These are phyloP conservation scores for Coniferiporia sulphurascens DNA, from an alignment of 1,284 basidiomycete species.

Conservation along the genomic window DNA sequence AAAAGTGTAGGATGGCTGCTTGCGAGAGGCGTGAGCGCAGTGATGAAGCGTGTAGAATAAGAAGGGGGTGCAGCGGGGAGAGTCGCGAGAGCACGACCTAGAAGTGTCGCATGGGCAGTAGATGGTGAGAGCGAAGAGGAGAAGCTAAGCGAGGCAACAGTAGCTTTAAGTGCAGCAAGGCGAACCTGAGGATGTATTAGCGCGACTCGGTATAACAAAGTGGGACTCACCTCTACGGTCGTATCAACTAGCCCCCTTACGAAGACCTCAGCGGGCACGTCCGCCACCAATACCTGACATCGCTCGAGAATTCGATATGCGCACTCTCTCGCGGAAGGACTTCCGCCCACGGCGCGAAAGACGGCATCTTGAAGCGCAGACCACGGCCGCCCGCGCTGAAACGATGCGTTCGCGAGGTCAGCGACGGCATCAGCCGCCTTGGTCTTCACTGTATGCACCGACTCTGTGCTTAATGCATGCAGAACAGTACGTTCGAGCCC, in stretches of 20 bases:
- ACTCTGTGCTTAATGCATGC: constrained; percentile 59
- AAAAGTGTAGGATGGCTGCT: constrained; percentile 63
- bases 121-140: constrained; percentile 52
- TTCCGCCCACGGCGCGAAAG: constrained; percentile 34
- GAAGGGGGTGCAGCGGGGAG: constrained; percentile 51
- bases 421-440: constrained; percentile 70
- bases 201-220: background rate
- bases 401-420: constrained; percentile 68
- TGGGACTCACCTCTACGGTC: constrained; percentile 8
- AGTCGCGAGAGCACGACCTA: constrained; percentile 60
- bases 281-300: constrained; percentile 14
- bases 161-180: constrained; percentile 32
- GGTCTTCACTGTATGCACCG: constrained; percentile 48
- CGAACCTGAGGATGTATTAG: constrained; percentile 10
- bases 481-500: constrained; percentile 68
- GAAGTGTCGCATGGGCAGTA: constrained; percentile 47
- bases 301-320: constrained; percentile 16
- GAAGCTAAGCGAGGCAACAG: constrained; percentile 57
- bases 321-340: constrained; percentile 5
- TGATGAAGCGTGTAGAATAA: constrained; percentile 47
- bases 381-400: constrained; percentile 71
- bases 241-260: constrained; percentile 12
- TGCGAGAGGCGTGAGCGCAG: constrained; percentile 68
- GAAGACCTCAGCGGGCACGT: constrained; percentile 16
- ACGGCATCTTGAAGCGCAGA: constrained; percentile 67